Conservation (phyloP, 2,329 filamentous ascomycete species). For the Xenosphaeropsis pyriputrescens region DNA sequence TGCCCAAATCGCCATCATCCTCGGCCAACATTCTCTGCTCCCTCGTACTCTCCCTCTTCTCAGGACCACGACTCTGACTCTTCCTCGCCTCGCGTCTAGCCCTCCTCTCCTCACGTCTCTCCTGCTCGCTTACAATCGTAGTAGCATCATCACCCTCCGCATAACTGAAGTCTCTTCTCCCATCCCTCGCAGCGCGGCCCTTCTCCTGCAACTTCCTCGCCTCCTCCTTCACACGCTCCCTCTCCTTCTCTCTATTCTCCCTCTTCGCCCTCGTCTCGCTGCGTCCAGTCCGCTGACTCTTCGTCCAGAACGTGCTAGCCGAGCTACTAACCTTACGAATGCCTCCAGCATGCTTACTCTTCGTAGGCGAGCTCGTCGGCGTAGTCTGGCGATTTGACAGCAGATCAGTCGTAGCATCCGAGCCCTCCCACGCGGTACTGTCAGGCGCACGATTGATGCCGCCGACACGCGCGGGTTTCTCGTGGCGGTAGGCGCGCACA, state of each 20-base stretch:
- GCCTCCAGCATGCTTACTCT: conserved; percentile 10
- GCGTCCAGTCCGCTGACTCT: conserved; percentile 1
- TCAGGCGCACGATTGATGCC: conserved; percentile 77
- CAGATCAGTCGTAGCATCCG: conserved; percentile 40
- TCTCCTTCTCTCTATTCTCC: conserved; percentile 19
- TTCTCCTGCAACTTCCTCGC: conserved; percentile 39
- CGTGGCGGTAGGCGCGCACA: conserved; percentile 71
- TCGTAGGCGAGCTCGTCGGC: conserved; percentile 35
- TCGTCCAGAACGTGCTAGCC: conserved; percentile 6
- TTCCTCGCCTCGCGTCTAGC: background rate
- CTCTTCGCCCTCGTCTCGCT: conserved; percentile 1
- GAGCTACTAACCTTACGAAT: conserved; percentile 16
- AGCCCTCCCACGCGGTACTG: conserved; percentile 65
- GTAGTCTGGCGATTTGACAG: conserved; percentile 41
- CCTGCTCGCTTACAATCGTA: conserved; percentile 4
- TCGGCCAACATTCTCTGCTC: conserved; percentile 3
- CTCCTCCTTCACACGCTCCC: conserved; percentile 39
- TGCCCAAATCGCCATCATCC: conserved; percentile 15
- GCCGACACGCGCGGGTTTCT: conserved; percentile 75
- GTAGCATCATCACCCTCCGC: conserved; percentile 15
- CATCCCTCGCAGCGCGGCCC: conserved; percentile 22
- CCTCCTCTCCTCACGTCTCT: background rate
- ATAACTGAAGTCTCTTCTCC: conserved; percentile 18
- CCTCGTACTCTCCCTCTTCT: conserved; percentile 6
- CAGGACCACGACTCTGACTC: background rate